Conservation (phyloP, 352 stramenopile genomes). For the Pythium plurisporium region DNA sequence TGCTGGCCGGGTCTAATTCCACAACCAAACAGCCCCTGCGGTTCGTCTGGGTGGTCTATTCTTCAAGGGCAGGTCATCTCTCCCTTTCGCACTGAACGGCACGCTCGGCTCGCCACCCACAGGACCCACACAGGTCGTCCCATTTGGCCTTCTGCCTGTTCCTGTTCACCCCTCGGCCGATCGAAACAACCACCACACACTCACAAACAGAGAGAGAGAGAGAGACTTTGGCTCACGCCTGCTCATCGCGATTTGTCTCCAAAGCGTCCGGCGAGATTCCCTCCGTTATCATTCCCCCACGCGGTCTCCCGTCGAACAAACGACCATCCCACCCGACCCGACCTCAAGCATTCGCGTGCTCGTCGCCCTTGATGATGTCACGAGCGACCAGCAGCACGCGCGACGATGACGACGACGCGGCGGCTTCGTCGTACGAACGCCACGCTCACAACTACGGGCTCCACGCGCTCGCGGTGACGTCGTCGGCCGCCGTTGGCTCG, state of each 20-base stretch:
- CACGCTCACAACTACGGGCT: neutral
- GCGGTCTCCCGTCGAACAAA: too few species aligned
- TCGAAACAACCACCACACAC: conserved; percentile 18
- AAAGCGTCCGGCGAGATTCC: too few species aligned
- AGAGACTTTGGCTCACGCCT: too few species aligned
- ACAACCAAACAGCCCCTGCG: neutral
- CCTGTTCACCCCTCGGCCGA: conserved; percentile 30
- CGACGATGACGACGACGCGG: neutral
- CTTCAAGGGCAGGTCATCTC: conserved; percentile 21
- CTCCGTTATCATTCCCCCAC: too few species aligned
- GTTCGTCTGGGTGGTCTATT: neutral
- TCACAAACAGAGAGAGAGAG: too few species aligned
- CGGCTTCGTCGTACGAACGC: neutral
- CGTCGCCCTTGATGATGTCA: neutral
- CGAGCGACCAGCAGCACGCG: neutral
- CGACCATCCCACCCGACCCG: neutral
- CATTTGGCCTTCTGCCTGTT: conserved; percentile 31
- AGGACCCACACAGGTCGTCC: conserved; percentile 16
- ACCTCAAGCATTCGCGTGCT: neutral
- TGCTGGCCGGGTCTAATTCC: neutral
- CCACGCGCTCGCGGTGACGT: neutral
- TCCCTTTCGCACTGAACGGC: conserved; percentile 19
- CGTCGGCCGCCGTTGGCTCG: neutral
- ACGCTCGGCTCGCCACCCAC: neutral
- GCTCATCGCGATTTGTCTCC: too few species aligned